Conservation (phyloP, 352 stramenopile genomes). For the Globisporangium rhizosaccharum region DNA sequence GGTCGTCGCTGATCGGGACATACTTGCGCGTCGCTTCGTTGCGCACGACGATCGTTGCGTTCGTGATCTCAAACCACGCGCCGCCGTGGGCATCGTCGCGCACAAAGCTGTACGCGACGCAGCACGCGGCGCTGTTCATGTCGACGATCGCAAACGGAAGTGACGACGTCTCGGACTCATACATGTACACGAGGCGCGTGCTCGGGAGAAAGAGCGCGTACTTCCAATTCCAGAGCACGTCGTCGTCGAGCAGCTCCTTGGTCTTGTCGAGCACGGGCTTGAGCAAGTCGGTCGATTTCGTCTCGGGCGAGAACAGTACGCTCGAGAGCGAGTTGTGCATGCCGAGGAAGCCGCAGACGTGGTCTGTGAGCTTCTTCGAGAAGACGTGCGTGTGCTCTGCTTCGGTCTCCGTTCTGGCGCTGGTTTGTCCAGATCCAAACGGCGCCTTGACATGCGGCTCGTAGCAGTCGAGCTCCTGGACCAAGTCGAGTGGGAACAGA, state of each 20-base stretch:
- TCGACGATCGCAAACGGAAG: slow-evolving; percentile 43
- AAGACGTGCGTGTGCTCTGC: slow-evolving; percentile 24
- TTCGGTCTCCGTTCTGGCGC: neutral
- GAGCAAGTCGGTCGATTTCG: slow-evolving; percentile 22
- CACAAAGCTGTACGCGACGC: slow-evolving; percentile 35
- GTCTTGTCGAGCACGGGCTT: slow-evolving; percentile 36
- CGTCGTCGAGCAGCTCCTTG: slow-evolving; percentile 28
- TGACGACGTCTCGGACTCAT: slow-evolving; percentile 36
- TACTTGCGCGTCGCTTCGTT: slow-evolving; percentile 26
- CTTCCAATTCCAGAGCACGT: slow-evolving; percentile 62
- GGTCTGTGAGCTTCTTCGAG: slow-evolving; percentile 50
- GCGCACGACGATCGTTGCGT: slow-evolving; percentile 32
- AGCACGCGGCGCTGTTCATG: slow-evolving; percentile 40
- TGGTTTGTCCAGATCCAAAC: neutral
- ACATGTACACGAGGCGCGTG: slow-evolving; percentile 55
- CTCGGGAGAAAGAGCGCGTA: slow-evolving; percentile 57
- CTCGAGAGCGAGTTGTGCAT: slow-evolving; percentile 39
- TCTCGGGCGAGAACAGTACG: slow-evolving; percentile 38
- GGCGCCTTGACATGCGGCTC: neutral
- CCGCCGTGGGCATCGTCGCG: slow-evolving; percentile 30
- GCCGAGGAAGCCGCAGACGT: slow-evolving; percentile 53
- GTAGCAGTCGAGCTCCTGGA: slow-evolving; percentile 55
- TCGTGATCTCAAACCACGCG: slow-evolving; percentile 53
- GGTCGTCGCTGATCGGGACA: slow-evolving; percentile 22
- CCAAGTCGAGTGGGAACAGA: slow-evolving; percentile 60